Percentiles rank a stretch among this genome's conserved stretches.
Conservation (phyloP, 345 rosid species). For the Citrus cavaleriei region DNA sequence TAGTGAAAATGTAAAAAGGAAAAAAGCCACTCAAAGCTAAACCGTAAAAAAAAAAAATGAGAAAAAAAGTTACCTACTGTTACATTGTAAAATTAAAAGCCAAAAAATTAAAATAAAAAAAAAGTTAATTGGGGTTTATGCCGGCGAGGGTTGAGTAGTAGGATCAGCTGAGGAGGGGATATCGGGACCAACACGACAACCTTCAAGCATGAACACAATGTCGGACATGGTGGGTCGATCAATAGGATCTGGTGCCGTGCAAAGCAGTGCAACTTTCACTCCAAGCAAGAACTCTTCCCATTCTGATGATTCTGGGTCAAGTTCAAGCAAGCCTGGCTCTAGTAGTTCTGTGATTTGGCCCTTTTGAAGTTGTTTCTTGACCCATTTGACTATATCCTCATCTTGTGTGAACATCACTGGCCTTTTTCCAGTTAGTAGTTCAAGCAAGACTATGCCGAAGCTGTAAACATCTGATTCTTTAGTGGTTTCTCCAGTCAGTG, state of each 20-base stretch:
- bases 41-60: background rate
- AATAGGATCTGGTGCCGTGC: conserved; percentile 82
- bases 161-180: conserved; percentile 84
- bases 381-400: conserved; percentile 98
- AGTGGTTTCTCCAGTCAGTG: conserved; percentile 50
- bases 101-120: background rate
- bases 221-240: conserved; percentile 89
- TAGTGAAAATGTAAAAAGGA: background rate
- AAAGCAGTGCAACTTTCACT: conserved; percentile 87
- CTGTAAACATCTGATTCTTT: conserved; percentile 89
- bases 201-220: conserved; percentile 97
- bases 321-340: conserved; percentile 89
- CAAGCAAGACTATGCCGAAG: conserved; percentile 88
- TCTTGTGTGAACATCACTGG: conserved; percentile 94
- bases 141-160: conserved; percentile 81
- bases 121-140: conserved; percentile 21
- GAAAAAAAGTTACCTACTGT: background rate
- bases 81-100: conserved; percentile 15
- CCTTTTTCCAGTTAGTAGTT: conserved; percentile 78
- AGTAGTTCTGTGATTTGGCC: conserved; percentile 81
- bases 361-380: conserved; percentile 84
- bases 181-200: conserved; percentile 89
- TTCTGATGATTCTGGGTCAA: conserved; percentile 93
- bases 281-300: conserved; percentile 98
- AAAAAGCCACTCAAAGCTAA: background rate